These are phyloP conservation scores for Porphyrellus sp. DNA, from an alignment of 1,284 basidiomycete species.

Conservation along the genomic window DNA sequence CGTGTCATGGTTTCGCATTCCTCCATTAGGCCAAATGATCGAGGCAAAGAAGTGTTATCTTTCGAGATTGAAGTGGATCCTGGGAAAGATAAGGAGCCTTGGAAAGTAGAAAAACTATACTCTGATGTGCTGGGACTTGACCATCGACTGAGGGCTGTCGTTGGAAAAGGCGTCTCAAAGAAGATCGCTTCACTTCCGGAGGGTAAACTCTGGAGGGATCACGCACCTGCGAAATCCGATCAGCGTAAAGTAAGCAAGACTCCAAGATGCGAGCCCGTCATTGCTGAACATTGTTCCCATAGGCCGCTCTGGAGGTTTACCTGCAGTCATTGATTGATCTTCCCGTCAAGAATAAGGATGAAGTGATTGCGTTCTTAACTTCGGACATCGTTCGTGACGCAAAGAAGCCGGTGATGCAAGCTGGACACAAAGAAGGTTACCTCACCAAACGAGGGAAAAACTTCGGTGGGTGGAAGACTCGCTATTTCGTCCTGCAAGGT, in stretches of 20 bases:
- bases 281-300: slow-evolving; percentile 13
- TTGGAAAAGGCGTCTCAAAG: slow-evolving; percentile 70
- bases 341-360: slow-evolving; percentile 84
- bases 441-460: slow-evolving; percentile 96
- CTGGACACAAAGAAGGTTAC: slow-evolving; percentile 92
- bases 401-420: slow-evolving; percentile 71
- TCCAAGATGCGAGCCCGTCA: not conserved
- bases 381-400: slow-evolving; percentile 80
- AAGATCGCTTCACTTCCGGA: slow-evolving; percentile 85
- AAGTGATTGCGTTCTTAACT: slow-evolving; percentile 89
- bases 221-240: slow-evolving; percentile 94
- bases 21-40: slow-evolving; percentile 79
- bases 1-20: slow-evolving; percentile 65
- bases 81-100: slow-evolving; percentile 65
- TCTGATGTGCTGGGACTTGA: slow-evolving; percentile 88
- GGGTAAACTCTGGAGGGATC: slow-evolving; percentile 92
- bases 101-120: slow-evolving; percentile 94
- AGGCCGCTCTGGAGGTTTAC: slow-evolving; percentile 84
- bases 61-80: slow-evolving; percentile 74
- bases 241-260: slow-evolving; percentile 74
- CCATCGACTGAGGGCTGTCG: slow-evolving; percentile 58
- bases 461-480: slow-evolving; percentile 94
- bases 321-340: slow-evolving; percentile 82
- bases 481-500: slow-evolving; percentile 90
- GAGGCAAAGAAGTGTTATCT: slow-evolving; percentile 82